A percentile compares a stretch with the other conserved stretches of the same genome.
Evolutionary conservation across 2,329 filamentous ascomycete genomes (phyloP).

Genomic region (Aspergillus sp.): DNA sequence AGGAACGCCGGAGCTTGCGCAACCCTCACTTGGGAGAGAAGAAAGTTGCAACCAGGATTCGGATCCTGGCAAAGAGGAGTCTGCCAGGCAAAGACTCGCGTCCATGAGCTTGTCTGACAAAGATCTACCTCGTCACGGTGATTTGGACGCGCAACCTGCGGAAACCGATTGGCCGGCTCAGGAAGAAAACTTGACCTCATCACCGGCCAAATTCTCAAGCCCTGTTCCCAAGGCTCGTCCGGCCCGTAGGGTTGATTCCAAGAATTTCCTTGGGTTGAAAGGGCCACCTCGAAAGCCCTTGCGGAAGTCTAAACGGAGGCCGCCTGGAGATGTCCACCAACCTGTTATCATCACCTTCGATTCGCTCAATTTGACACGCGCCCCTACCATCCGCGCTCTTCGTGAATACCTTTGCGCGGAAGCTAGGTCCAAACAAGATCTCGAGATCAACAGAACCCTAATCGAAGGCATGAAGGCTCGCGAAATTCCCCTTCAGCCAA

Average conservation of each 20-base stretch:
- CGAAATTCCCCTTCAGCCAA: conserved; percentile 74
- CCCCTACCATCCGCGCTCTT: conserved; percentile 63
- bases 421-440: conserved; percentile 60
- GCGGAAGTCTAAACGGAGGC: conserved; percentile 28
- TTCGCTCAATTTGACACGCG: conserved; percentile 68
- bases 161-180: conserved; percentile 28
- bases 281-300: conserved; percentile 10
- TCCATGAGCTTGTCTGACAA: conserved; percentile 29
- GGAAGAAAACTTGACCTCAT: conserved; percentile 22
- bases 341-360: conserved; percentile 83
- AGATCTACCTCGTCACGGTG: not conserved
- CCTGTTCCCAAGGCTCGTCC: conserved; percentile 8
- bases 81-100: conserved; percentile 22
- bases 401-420: conserved; percentile 77
- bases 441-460: conserved; percentile 44
- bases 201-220: conserved; percentile 16
- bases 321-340: conserved; percentile 35
- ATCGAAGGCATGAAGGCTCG: conserved; percentile 67
- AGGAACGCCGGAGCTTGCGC: conserved; percentile 24
- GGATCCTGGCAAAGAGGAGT: conserved; percentile 20
- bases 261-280: conserved; percentile 12
- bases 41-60: conserved; percentile 1
- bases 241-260: conserved; percentile 10
- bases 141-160: conserved; percentile 5
- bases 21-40: not conserved